Conservation (phyloP, 306 rosid species). For the Gleditsia sinensis region DNA sequence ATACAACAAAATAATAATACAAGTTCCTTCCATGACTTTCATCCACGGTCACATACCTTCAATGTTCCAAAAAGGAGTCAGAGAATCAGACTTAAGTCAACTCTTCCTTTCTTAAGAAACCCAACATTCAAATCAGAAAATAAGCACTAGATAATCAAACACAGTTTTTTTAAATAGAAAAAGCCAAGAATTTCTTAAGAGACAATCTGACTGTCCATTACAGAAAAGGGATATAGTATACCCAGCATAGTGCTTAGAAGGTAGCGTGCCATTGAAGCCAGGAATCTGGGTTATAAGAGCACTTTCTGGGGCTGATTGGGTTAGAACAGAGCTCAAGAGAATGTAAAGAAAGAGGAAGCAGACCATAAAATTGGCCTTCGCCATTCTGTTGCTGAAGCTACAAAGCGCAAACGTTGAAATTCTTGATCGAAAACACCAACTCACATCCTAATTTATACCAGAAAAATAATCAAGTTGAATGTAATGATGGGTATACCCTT, state of each 20-base stretch:
- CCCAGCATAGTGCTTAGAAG: slow-evolving; percentile 33
- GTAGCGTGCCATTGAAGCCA: slow-evolving; percentile 20
- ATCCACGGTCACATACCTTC: slow-evolving; percentile 34
- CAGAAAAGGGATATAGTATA: neutral
- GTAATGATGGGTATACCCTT: neutral
- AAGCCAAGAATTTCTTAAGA: neutral
- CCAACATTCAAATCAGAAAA: neutral
- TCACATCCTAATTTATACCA: neutral
- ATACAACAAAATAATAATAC: slow-evolving; percentile 78
- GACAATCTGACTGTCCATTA: neutral
- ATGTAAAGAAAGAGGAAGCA: neutral
- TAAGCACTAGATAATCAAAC: slow-evolving; percentile 22
- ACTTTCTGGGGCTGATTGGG: slow-evolving; percentile 28
- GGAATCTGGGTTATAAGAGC: slow-evolving; percentile 24
- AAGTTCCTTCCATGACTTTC: slow-evolving; percentile 63
- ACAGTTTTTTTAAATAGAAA: neutral
- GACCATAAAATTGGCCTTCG: neutral
- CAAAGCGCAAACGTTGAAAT: neutral
- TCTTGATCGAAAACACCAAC: neutral
- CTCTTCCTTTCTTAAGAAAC: neutral
- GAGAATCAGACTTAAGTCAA: neutral
- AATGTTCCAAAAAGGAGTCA: neutral
- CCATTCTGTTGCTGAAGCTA: neutral
- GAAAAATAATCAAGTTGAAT: neutral
- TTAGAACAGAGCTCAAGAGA: neutral